Evolutionary conservation across 148 eudicot genomes (phyloP).

Genomic region (Dianthus caryophyllus): DNA sequence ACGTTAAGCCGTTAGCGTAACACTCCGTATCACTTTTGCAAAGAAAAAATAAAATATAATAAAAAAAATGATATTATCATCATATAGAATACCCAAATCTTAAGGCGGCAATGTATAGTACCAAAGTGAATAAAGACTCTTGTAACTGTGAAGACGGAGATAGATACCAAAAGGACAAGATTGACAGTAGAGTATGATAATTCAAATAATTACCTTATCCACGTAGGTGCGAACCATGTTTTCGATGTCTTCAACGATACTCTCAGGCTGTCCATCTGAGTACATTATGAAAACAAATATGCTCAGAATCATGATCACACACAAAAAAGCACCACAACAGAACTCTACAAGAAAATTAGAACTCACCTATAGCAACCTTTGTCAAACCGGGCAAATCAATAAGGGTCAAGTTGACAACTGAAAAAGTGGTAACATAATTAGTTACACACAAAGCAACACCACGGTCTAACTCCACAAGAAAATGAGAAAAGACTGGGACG

Average conservation of each 20-base stretch:
- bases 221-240: conserved; percentile 72
- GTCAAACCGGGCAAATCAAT: conserved; percentile 95
- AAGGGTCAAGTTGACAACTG: conserved; percentile 94
- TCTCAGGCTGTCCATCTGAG: conserved; percentile 75
- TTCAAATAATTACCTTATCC: conserved; percentile 54
- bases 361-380: conserved; percentile 95
- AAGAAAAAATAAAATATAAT: too few species aligned
- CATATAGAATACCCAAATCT: too few species aligned
- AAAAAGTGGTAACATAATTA: conserved; percentile 22
- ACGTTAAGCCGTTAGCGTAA: too few species aligned
- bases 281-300: conserved; percentile 13
- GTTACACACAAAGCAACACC: too few species aligned
- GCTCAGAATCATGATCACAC: neutral
- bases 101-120: too few species aligned
- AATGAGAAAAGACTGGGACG: conserved; percentile 35
- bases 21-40: too few species aligned
- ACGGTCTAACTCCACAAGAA: conserved; percentile 23
- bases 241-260: conserved; percentile 67
- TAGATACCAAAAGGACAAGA: neutral
- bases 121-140: too few species aligned
- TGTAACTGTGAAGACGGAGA: too few species aligned
- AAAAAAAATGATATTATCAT: too few species aligned
- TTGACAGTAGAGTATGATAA: neutral
- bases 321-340: neutral
- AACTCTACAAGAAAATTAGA: conserved; percentile 6